Base-by-base conservation (phyloP, 1,284 basidiomycete genomes). In the Malassezia yamatoensis region DNA sequence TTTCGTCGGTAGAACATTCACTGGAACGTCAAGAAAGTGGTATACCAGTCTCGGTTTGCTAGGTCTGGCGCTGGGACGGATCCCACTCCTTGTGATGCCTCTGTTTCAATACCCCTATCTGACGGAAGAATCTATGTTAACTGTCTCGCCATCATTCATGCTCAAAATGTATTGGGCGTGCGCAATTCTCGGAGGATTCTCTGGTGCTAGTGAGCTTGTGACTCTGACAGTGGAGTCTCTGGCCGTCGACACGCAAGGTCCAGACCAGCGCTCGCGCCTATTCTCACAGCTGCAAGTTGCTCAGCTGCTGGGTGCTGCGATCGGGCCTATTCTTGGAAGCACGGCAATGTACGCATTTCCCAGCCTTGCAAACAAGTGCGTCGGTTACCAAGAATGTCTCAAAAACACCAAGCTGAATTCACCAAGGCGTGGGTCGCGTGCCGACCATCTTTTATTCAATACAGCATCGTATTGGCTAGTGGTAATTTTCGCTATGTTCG, bases 391-490 rank as follows among this genome's bases (percentile, higher is more conserved):
- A 15, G 12, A 35, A 7, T 43, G 39, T 18, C 20, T 51, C 18
- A 5, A 33, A 9, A 51, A 41, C 40, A 41, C 34, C 38, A 5
- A 24, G 36, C 38, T 51, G 49, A 18, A 20, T 16, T 39, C 35
- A 5, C 47, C 47, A 7, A 20, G 29, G n/a, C 47, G 47, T 24
- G 47, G 47, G 5, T 21, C 34, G 18, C 44, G 24, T 15, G n/a
- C 4, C 3, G 24, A 29, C 24, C 20, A 38, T 38, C n/a, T 49
- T 11, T 43, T 58, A 16, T 58, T 58, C 34, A 58, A 58, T 38
- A 58, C 51, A 13, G 46, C 55, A n/a, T 41, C 55, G 5, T 58
- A 58, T 48, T 53, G 50, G 55, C 33, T 58, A 8, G 38, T 50
- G 4, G 33, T 58, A 12, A n/a, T 37, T 21, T 36, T 52, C 37